Percentiles rank a stretch among this genome's conserved stretches.
phyloP scores from a whole-genome alignment of 352 stramenopile species.

The Phytophthora tentaculata region DNA sequence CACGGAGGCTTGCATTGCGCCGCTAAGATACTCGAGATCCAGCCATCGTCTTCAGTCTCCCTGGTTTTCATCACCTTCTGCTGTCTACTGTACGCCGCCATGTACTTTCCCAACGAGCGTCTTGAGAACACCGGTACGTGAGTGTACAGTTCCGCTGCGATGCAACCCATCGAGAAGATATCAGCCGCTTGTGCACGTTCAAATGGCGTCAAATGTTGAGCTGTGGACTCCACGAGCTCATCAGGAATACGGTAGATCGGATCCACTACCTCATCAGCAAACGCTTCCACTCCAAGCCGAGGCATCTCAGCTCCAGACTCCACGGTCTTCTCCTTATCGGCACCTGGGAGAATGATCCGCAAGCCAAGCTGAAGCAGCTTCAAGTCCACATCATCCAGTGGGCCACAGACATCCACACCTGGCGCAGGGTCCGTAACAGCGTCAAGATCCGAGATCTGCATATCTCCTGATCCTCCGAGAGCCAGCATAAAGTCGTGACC shows the following conservation, averaged over 20 bases:
- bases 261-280: conserved; percentile 53
- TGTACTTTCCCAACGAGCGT: conserved; percentile 51
- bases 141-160: conserved; percentile 77
- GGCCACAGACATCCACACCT: conserved; percentile 22
- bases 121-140: conserved; percentile 63
- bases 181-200: conserved; percentile 50
- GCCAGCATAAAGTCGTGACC: conserved; percentile 37
- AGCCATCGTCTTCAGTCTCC: conserved; percentile 17
- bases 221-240: conserved; percentile 4
- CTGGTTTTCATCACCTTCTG: conserved; percentile 1
- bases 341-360: conserved; percentile 45
- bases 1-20: conserved; percentile 7
- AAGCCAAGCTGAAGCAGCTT: conserved; percentile 62
- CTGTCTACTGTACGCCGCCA: conserved; percentile 24
- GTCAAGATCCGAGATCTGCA: conserved; percentile 52
- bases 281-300: conserved; percentile 15
- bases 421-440: conserved; percentile 21
- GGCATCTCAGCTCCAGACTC: conserved; percentile 14
- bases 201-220: conserved; percentile 30
- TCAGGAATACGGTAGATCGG: conserved; percentile 45
- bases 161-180: conserved; percentile 69
- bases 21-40: conserved; percentile 37
- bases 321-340: conserved; percentile 10
- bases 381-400: conserved; percentile 67
- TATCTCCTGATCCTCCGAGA: conserved; percentile 30